Conservation (phyloP, 805 yeast genomes). For the Suhomyces sp. region DNA sequence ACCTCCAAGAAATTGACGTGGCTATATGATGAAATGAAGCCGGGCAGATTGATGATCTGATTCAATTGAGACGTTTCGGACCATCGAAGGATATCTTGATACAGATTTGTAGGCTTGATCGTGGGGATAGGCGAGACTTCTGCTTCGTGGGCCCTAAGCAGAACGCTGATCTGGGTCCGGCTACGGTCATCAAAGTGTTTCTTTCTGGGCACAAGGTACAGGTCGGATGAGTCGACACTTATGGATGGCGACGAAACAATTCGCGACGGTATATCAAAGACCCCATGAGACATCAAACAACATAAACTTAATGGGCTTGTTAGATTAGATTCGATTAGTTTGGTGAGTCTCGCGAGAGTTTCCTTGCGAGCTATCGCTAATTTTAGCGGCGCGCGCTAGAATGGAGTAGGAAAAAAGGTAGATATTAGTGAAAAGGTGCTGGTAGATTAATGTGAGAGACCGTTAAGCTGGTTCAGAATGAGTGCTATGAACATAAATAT, state of each 20-base stretch:
- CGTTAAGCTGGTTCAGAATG: too few species aligned
- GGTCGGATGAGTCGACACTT: constrained; percentile 2
- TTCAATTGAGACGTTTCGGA: constrained; percentile 19
- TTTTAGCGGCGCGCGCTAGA: too few species aligned
- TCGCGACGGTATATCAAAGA: constrained; percentile 12
- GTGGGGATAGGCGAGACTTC: neutral
- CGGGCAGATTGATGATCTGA: constrained; percentile 17
- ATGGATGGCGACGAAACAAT: constrained; percentile 7
- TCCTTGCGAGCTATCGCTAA: too few species aligned
- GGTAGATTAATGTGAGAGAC: too few species aligned
- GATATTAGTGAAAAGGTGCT: too few species aligned
- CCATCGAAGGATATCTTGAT: constrained; percentile 23
- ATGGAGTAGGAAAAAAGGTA: too few species aligned
- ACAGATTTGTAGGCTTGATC: neutral
- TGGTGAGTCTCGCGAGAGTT: too few species aligned
- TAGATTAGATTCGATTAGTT: too few species aligned
- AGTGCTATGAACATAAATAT: too few species aligned
- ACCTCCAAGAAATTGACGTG: constrained; percentile 19
- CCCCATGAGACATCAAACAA: neutral
- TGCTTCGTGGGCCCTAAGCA: constrained; percentile 14
- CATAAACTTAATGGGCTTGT: too few species aligned
- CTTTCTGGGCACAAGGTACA: constrained; percentile 11
- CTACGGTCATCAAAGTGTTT: constrained; percentile 39
- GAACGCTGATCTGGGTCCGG: constrained; percentile 25
- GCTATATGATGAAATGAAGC: constrained; percentile 25